Base-by-base conservation (phyloP, 2,329 filamentous ascomycete species). In the Emydomyces testavorans region DNA sequence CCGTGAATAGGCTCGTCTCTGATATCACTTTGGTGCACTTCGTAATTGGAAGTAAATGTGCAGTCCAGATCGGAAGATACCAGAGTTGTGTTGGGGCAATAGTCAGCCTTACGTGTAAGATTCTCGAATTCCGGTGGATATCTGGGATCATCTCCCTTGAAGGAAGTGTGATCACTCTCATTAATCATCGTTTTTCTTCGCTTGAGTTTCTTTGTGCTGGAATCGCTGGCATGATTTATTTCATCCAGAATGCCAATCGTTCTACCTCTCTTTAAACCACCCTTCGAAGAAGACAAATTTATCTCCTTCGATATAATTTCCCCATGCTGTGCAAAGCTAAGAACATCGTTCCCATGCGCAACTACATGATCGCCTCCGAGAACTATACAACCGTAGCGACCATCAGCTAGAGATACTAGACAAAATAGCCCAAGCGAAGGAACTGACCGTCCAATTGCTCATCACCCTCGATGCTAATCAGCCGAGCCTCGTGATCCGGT, bases 391-490 rank as follows among this genome's bases (percentile, higher is more conserved):
- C n/a, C 18, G 13, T n/a, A 26, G 26, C 5, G 23, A 13, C 4
- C 10, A 18, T 8, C 24, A 29, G 11, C n/a, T n/a, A n/a, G n/a
- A n/a, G n/a, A n/a, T n/a, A 10, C 24, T 10, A 18, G 6, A 3
- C 1, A 7, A 18, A 23, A 7, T 29, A 13, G 18, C n/a, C 3
- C 7, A 11, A 11, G 23, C 20, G 21, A 18, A 10, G 7, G 13
- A 18, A 41, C 39, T 10, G 24, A 41, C 39, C 39, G 31, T 31
- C n/a, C 15, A 28, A 4, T 26, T 41, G 15, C 16, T 53, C 10
- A 62, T 59, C 48, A 64, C 61, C 63, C 63, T n/a, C n/a, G n/a
- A n/a, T n/a, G n/a, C n/a, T 65, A 51, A 55, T 57, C 44, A 64
- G 60, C 54, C 64, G n/a, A 13, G n/a, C n/a, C 5, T 36, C 63